A percentile compares a stretch with the other conserved stretches of the same genome.
Evolutionary conservation across 1,139 yeast species (phyloP).

Genomic region (Pichia sp.): DNA sequence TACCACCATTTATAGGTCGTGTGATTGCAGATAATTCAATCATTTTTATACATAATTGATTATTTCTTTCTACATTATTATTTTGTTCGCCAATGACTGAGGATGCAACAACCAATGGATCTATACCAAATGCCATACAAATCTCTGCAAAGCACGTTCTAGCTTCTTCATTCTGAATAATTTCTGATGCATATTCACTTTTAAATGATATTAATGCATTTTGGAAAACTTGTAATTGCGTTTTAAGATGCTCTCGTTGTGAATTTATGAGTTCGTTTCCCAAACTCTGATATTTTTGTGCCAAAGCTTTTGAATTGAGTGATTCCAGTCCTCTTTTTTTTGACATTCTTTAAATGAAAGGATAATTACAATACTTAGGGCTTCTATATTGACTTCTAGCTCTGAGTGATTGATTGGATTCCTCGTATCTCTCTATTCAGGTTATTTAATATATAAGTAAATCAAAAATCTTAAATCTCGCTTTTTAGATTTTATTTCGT

Average conservation of each 20-base stretch:
- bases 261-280: constrained; percentile 32
- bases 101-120: constrained; percentile 53
- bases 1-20: constrained; percentile 71
- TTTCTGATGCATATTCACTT: constrained; percentile 54
- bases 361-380: too few relatives aligned
- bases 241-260: constrained; percentile 46
- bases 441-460: too few relatives aligned
- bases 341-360: too few relatives aligned
- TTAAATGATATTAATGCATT: constrained; percentile 59
- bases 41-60: constrained; percentile 63
- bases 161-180: constrained; percentile 57
- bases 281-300: constrained; percentile 24
- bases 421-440: too few relatives aligned
- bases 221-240: constrained; percentile 56
- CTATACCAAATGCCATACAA: constrained; percentile 77
- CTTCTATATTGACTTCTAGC: too few relatives aligned
- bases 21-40: constrained; percentile 72
- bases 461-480: too few relatives aligned
- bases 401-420: too few relatives aligned
- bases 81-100: constrained; percentile 12
- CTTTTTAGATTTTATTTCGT: too few relatives aligned
- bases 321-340: constrained; percentile 23
- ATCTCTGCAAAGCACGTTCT: constrained; percentile 65
- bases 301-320: constrained; percentile 1
- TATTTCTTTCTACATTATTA: constrained; percentile 44